Evolutionary conservation across 2,329 filamentous ascomycete genomes (phyloP), one percentile per base, ranked within the genome.

Genomic region (Colletotrichum sp.): DNA sequence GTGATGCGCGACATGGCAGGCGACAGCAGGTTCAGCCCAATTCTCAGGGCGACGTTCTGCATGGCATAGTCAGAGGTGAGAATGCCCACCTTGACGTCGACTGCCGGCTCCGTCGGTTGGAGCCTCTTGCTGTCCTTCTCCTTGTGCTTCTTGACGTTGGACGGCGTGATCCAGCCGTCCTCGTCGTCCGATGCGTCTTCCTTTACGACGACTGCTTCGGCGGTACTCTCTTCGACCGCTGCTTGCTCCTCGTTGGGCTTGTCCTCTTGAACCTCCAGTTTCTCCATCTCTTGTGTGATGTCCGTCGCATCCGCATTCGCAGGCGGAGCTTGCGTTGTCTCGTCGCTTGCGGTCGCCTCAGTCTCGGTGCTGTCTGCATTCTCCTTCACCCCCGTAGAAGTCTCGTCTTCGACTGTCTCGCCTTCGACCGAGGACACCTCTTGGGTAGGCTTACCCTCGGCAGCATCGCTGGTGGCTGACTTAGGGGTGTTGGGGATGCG

Each of bases 31-130:
- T 97, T 95, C 69, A 99, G 91, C 86, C 98, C 98, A 88, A 99
- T 98, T 80, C 98, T 95, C 6, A 99, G 90, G 3, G 97, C 91
- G 9, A 99, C 96, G 83, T 99, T 99, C 87, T 99, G 96, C 95
- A 99, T 98, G 71, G 97, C 96, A 85, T 95, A 99, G 88, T 99
- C 97, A 72, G 94, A 96, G 2, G 97, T 99, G 82, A 99, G 93
- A 60, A 96, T 93, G n/a, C 96, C 96, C 18, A 95, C 95, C 85
- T 98, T 93, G 80, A 98, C 93, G 15, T 91, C 92, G 77, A 91
- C 91, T 24, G 87, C 84, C 2, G 88, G 84, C 8, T 85, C 79
- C n/a, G 75, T 77, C 28, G 79, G 79, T 39, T 76, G 86, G 26
- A 87, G 85, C 30, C 85, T 83, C 65, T 81, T 80, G 24, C 88